Evolutionary conservation across 1,284 basidiomycete species (phyloP).

Genomic region (Papiliotrema terrestris): DNA sequence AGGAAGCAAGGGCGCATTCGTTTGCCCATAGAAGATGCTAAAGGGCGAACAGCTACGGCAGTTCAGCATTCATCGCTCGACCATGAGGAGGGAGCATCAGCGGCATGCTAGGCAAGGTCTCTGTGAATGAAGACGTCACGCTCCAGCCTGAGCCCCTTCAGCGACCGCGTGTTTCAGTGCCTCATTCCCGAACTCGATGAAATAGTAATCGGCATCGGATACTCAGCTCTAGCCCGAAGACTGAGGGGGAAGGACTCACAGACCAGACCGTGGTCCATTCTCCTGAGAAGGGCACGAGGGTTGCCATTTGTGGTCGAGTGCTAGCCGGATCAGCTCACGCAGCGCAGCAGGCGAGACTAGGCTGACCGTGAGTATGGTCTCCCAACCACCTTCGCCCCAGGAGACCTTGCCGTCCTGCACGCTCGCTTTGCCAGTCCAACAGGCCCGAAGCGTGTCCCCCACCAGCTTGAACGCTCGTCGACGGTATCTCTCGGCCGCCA

Average conservation of each 20-base stretch:
- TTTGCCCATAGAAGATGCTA: too few species aligned
- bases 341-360: too few species aligned
- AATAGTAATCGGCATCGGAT: constrained; percentile 40
- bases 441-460: constrained; percentile 22
- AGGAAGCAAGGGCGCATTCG: too few species aligned
- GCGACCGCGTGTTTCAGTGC: constrained; percentile 20
- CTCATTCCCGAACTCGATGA: constrained; percentile 38
- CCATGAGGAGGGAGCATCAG: too few species aligned
- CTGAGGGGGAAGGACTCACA: constrained; percentile 19
- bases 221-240: background rate
- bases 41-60: too few species aligned
- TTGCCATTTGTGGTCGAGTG: constrained; percentile 41
- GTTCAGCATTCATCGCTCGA: too few species aligned
- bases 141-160: too few species aligned
- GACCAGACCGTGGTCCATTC: constrained; percentile 37
- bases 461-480: constrained; percentile 12
- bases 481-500: too few species aligned
- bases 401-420: constrained; percentile 24
- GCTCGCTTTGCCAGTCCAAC: constrained; percentile 18
- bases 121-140: too few species aligned
- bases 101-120: too few species aligned
- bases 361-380: constrained; percentile 28
- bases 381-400: constrained; percentile 41
- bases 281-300: constrained; percentile 10
- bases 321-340: constrained; percentile 6